These are phyloP conservation scores for Urtica urens DNA, from an alignment of 306 rosid species.

Conservation along the genomic window DNA sequence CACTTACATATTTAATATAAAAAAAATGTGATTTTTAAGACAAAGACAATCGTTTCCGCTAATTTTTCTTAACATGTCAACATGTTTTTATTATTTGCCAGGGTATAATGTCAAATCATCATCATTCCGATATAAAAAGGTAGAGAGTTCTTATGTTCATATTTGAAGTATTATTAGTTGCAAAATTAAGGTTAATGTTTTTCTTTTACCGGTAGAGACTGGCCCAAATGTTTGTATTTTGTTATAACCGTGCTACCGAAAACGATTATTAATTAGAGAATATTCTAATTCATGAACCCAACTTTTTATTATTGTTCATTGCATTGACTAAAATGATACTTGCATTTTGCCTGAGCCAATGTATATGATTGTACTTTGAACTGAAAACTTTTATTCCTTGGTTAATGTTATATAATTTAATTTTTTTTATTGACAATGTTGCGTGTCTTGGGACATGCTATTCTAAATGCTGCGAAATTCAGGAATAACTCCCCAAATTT, in stretches of 20 bases:
- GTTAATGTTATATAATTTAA: background rate
- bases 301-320: background rate
- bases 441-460: slow-evolving; percentile 14
- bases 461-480: background rate
- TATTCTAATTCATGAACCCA: slow-evolving; percentile 47
- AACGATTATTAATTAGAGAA: slow-evolving; percentile 31
- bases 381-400: slow-evolving; percentile 2
- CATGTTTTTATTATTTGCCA: too few species aligned
- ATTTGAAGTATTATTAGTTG: too few species aligned
- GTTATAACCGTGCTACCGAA: slow-evolving; percentile 14
- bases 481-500: background rate
- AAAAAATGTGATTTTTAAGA: too few species aligned
- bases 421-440: slow-evolving; percentile 11
- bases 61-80: too few species aligned
- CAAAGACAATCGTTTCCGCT: too few species aligned
- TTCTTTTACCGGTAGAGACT: background rate
- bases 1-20: too few species aligned
- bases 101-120: too few species aligned
- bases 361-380: slow-evolving; percentile 14
- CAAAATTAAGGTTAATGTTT: too few species aligned
- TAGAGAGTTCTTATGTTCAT: too few species aligned
- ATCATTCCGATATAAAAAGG: too few species aligned
- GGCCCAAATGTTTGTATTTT: slow-evolving; percentile 21
- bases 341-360: background rate
- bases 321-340: slow-evolving; percentile 1